Base-by-base conservation (phyloP, 2,329 filamentous ascomycete genomes). In the Didymella lethalis region DNA sequence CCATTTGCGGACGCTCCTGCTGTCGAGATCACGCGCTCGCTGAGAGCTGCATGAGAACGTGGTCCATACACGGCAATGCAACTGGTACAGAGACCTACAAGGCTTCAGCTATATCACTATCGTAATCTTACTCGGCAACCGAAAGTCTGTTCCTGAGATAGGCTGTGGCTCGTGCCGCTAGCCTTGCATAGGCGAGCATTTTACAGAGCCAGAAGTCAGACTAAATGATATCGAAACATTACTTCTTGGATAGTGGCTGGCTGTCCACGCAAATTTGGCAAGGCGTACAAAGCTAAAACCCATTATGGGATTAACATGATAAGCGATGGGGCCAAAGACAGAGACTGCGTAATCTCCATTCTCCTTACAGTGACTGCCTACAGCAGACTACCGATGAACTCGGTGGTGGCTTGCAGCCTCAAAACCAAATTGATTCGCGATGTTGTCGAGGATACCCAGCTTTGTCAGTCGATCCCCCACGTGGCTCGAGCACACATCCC, bases 1-100 rank as follows among this genome's bases (percentile, higher is more conserved):
- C 84, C 87, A 0, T 85, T 90, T 67, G 90, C 90, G 2, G 90
- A 92, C 64, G 88, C 87, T 11, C 89, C 90, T 0, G 82, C 84
- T 4, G 86, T 93, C 6, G 88, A 92, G 73, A 81, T 89, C 34
- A 59, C 71, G 25, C 71, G 74, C 2, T 63, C 65, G 23, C 64
- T 71, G 28, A 61, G 56, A 34, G 41, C 43, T 40, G 61, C 48
- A 49, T 48, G 36, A 38, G 18, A 38, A 50, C 16, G 23, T 51
- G 12, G 34, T 45, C 51, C 10, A 44, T 20, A 18, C 16, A 16
- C 8, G 20, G 23, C 10, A 23, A 36, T 10, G 43, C 48, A 36
- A 32, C 40, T 54, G 26, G 44, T 25, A 40, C 26, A 34, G 7
- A 48, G 38, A 18, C 28, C 23, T 26, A 25, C 23, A 32, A 25